Conservation (phyloP, 2,329 filamentous ascomycete species). For the Trichoderma polysporum region DNA sequence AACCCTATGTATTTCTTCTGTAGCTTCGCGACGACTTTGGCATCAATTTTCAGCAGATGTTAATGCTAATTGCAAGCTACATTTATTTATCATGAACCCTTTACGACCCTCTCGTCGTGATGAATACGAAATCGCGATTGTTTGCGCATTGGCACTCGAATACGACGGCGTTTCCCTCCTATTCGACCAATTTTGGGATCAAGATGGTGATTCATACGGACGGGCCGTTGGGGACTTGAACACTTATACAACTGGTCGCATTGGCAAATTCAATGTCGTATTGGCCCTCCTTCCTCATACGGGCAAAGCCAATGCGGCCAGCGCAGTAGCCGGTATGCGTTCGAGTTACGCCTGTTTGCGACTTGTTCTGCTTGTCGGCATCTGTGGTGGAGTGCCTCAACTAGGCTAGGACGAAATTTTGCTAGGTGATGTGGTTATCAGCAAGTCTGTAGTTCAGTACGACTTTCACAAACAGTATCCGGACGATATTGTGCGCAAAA, state of each 20-base stretch:
- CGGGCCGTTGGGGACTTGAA: slow-evolving; percentile 31
- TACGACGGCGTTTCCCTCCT: not conserved
- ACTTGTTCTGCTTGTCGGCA: not conserved
- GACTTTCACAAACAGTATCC: not conserved
- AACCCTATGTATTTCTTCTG: too few species aligned
- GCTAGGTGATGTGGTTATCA: slow-evolving; percentile 13
- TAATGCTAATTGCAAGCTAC: too few species aligned
- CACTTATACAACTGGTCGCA: slow-evolving; percentile 29
- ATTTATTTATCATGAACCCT: too few species aligned
- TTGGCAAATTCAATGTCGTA: slow-evolving; percentile 24
- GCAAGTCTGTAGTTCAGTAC: slow-evolving; percentile 21
- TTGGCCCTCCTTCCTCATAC: not conserved
- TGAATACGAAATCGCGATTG: not conserved
- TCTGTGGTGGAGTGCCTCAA: not conserved
- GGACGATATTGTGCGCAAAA: slow-evolving; percentile 27
- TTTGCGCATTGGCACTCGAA: not conserved
- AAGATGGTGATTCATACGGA: slow-evolving; percentile 23
- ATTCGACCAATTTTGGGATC: slow-evolving; percentile 25
- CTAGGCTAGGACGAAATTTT: not conserved
- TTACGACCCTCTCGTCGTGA: not conserved
- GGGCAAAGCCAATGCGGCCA: not conserved
- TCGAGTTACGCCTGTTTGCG: not conserved
- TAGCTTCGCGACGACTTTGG: too few species aligned
- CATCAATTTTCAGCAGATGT: too few species aligned
- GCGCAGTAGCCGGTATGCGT: not conserved